These are phyloP conservation scores for Moniliophthora roreri DNA, from an alignment of 1,284 basidiomycete species.

Conservation along the genomic window DNA sequence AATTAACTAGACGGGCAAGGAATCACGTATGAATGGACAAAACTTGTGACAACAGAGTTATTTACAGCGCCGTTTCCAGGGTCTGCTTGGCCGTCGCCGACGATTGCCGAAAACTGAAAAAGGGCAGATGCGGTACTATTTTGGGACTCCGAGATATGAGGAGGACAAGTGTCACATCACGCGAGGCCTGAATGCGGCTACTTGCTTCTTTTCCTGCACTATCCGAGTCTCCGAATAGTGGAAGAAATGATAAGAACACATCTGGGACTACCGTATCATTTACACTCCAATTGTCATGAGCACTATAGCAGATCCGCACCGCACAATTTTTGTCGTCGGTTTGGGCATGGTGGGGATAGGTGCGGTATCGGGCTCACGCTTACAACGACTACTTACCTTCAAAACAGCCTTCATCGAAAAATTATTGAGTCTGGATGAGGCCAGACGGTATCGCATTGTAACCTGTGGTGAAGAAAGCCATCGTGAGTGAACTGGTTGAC, in stretches of 20 bases:
- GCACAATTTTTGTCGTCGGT: slow-evolving; percentile 51
- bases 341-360: slow-evolving; percentile 74
- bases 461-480: slow-evolving; percentile 58
- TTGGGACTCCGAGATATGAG: too few species aligned
- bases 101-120: too few species aligned
- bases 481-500: slow-evolving; percentile 23
- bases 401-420: slow-evolving; percentile 65
- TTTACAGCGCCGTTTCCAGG: too few species aligned
- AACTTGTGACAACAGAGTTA: too few species aligned
- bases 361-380: too few species aligned
- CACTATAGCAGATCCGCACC: neutral
- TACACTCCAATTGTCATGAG: neutral
- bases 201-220: neutral
- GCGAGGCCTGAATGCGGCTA: too few species aligned
- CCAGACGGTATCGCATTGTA: slow-evolving; percentile 50
- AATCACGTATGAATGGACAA: too few species aligned
- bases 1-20: too few species aligned
- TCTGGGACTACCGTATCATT: too few species aligned
- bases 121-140: too few species aligned
- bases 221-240: neutral
- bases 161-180: too few species aligned
- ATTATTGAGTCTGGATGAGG: slow-evolving; percentile 54
- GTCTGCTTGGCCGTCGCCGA: too few species aligned
- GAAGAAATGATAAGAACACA: neutral
- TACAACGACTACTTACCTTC: slow-evolving; percentile 1